A percentile compares a stretch with the other conserved stretches of the same genome.
Evolutionary conservation across 2,329 filamentous ascomycete genomes (phyloP).

Genomic region (Colletotrichum sojae): DNA sequence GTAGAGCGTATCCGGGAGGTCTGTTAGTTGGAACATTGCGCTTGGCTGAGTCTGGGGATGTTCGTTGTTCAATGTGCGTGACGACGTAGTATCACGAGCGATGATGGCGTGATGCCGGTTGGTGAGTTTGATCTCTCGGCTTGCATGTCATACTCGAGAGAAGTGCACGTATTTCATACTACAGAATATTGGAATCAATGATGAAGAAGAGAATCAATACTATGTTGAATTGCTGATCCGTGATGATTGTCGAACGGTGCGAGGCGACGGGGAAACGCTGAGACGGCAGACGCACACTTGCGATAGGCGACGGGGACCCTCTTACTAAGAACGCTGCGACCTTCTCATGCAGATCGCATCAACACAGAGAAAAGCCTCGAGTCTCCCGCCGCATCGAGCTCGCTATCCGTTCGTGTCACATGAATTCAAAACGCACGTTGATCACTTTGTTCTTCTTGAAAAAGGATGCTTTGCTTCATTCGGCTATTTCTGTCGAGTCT

Average conservation of each 20-base stretch:
- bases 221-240: too few relatives aligned
- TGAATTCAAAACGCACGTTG: not conserved
- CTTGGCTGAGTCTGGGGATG: not conserved
- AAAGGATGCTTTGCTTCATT: slow-evolving; percentile 1
- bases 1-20: slow-evolving; percentile 72
- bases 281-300: too few relatives aligned
- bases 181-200: too few relatives aligned
- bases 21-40: slow-evolving; percentile 52
- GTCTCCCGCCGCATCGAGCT: not conserved
- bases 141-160: too few relatives aligned
- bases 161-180: too few relatives aligned
- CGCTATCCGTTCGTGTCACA: not conserved
- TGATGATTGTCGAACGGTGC: too few relatives aligned
- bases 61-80: not conserved
- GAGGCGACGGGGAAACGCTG: too few relatives aligned
- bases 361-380: not conserved
- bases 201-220: too few relatives aligned
- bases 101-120: too few relatives aligned
- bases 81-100: too few relatives aligned
- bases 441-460: not conserved
- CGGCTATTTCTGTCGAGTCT: not conserved
- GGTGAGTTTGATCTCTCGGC: too few relatives aligned
- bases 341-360: not conserved
- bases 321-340: not conserved
- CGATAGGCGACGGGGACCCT: too few relatives aligned